Evolutionary conservation across 345 rosid genomes (phyloP).

Genomic region (Moringa oleifera): DNA sequence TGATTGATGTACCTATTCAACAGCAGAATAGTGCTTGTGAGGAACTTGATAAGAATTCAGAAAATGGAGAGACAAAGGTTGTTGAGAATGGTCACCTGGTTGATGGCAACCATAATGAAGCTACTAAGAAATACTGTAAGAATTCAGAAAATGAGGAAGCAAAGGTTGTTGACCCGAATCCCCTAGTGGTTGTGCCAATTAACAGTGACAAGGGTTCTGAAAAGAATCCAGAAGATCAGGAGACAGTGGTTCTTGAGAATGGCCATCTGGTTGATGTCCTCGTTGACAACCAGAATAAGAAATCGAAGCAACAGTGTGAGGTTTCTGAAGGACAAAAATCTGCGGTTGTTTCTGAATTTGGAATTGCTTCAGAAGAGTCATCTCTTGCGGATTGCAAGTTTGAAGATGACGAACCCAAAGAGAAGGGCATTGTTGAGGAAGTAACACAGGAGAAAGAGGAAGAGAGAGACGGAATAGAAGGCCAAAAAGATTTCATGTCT

Average conservation of each 20-base stretch:
- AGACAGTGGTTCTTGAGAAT: constrained; percentile 12
- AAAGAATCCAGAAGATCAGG: constrained; percentile 19
- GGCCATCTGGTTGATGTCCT: constrained; percentile 10
- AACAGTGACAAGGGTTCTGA: constrained; percentile 17
- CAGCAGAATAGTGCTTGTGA: not conserved
- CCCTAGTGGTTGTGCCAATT: constrained; percentile 5
- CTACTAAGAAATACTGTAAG: not conserved
- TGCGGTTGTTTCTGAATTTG: constrained; percentile 5
- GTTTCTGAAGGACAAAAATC: constrained; percentile 14
- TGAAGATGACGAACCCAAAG: constrained; percentile 16
- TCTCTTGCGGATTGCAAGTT: constrained; percentile 5
- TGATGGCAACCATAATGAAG: constrained; percentile 2
- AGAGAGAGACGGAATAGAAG: constrained; percentile 4
- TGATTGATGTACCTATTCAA: constrained; percentile 5
- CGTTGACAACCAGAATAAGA: constrained; percentile 9
- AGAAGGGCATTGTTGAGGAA: constrained; percentile 19
- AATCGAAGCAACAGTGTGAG: not conserved
- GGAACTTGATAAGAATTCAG: constrained; percentile 7
- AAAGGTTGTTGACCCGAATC: constrained; percentile 12
- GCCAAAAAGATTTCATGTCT: constrained; percentile 4
- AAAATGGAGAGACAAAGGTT: constrained; percentile 13
- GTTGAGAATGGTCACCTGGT: constrained; percentile 13
- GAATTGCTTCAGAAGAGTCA: constrained; percentile 8
- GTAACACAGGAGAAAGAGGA: constrained; percentile 6
- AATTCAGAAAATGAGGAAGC: constrained; percentile 19